phyloP scores from a whole-genome alignment of 1,284 basidiomycete genomes.

The Trichosporon sp. region DNA sequence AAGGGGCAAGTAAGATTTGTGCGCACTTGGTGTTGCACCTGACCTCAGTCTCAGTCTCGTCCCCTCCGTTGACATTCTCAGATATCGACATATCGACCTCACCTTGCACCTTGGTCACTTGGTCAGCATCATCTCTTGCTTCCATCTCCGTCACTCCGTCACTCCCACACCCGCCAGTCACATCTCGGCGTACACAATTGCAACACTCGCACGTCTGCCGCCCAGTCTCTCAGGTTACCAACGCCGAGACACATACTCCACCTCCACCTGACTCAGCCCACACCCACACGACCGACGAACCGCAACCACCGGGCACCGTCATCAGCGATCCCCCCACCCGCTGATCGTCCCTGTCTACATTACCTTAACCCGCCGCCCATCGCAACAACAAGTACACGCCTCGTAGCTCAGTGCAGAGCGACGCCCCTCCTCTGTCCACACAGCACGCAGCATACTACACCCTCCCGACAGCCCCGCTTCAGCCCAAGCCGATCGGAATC shows the following conservation, averaged over 20 bases:
- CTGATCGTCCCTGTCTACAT: slow-evolving; percentile 17
- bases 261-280: background rate
- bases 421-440: background rate
- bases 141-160: background rate
- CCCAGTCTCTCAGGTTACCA: background rate
- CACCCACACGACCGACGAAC: background rate
- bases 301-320: background rate
- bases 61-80: background rate
- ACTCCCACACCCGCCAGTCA: background rate
- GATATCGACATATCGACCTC: background rate
- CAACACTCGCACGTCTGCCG: background rate
- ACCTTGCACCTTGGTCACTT: slow-evolving; percentile 1
- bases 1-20: slow-evolving; percentile 18
- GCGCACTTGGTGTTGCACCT: slow-evolving; percentile 3
- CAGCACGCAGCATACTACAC: background rate
- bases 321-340: slow-evolving; percentile 19
- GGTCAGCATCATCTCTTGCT: background rate
- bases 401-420: background rate
- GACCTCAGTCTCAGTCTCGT: background rate
- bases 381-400: background rate
- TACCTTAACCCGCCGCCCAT: slow-evolving; percentile 12
- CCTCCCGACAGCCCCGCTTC: background rate
- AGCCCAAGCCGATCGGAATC: background rate
- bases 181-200: too few relatives aligned
- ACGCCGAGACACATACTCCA: background rate